A percentile compares a stretch with the other conserved stretches of the same genome.
Evolutionary conservation across 1,284 basidiomycete species (phyloP).

Genomic region (Earliella scabrosa): DNA sequence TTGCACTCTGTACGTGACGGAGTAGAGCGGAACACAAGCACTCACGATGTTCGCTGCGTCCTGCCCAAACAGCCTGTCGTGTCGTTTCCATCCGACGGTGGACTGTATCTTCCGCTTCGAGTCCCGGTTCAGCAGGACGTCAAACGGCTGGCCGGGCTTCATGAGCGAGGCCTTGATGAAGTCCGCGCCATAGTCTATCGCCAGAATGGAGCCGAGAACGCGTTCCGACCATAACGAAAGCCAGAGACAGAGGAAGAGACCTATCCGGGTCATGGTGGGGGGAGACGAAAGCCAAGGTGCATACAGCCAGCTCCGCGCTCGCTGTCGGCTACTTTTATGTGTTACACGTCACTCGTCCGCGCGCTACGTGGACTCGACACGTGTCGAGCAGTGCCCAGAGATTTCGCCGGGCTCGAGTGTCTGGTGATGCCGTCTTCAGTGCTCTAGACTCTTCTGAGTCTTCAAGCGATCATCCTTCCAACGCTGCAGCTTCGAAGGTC

Average conservation of each 20-base stretch:
- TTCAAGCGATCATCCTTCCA: too few relatives aligned
- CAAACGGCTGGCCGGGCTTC: conserved; percentile 95
- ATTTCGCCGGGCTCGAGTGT: too few relatives aligned
- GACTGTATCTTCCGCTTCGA: conserved; percentile 96
- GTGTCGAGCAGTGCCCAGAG: conserved; percentile 7
- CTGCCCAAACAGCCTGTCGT: conserved; percentile 86
- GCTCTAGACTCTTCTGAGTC: too few relatives aligned
- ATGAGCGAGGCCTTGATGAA: conserved; percentile 96
- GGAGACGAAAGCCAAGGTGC: conserved; percentile 14
- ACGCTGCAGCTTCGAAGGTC: too few relatives aligned
- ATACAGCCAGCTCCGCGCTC: conserved; percentile 3
- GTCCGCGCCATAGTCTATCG: conserved; percentile 96
- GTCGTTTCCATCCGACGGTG: conserved; percentile 86
- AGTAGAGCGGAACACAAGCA: conserved; percentile 22
- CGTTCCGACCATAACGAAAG: conserved; percentile 32
- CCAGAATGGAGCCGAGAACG: conserved; percentile 70
- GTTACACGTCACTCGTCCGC: conserved; percentile 24
- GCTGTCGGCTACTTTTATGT: conserved; percentile 19
- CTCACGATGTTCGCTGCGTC: conserved; percentile 88
- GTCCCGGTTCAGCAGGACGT: conserved; percentile 95
- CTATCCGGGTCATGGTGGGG: conserved; percentile 24
- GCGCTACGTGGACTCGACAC: conserved; percentile 16
- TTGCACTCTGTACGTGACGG: too few relatives aligned
- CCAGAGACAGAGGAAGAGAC: conserved; percentile 28
- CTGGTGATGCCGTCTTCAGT: too few relatives aligned